A percentile compares a stretch with the other conserved stretches of the same genome.
Conservation (phyloP, 2,329 filamentous ascomycete genomes). For the Colletotrichum siamense region DNA sequence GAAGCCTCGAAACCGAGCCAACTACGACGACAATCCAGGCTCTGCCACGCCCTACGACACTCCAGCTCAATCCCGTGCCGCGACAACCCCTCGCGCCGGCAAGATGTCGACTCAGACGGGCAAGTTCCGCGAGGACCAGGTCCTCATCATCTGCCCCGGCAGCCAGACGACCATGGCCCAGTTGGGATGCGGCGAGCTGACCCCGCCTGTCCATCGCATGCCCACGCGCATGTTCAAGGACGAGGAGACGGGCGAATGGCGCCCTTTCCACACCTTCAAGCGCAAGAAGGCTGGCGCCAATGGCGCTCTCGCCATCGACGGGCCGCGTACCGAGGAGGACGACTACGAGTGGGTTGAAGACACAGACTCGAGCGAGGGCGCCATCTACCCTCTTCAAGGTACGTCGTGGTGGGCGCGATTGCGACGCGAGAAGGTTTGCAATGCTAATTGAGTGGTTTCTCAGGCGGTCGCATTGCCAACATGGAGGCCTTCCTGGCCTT, state of each 20-base stretch:
- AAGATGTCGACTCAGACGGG: conserved; percentile 61
- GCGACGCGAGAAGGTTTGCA: not conserved
- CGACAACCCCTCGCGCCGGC: conserved; percentile 5
- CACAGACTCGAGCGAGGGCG: conserved; percentile 84
- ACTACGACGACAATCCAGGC: not conserved
- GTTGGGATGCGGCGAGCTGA: conserved; percentile 88
- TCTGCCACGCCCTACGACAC: not conserved
- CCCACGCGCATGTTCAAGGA: conserved; percentile 96
- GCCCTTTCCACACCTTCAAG: conserved; percentile 79
- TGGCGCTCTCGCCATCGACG: conserved; percentile 13
- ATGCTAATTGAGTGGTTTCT: conserved; percentile 20
- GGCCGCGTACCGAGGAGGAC: conserved; percentile 50
- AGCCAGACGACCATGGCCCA: conserved; percentile 91
- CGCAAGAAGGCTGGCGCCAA: conserved; percentile 52
- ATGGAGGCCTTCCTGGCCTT: conserved; percentile 95
- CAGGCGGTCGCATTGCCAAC: conserved; percentile 81
- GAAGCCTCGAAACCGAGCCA: not conserved
- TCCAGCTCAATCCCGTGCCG: not conserved
- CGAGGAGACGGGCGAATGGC: conserved; percentile 75
- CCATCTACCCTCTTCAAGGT: conserved; percentile 83
- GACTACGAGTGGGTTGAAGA: conserved; percentile 84
- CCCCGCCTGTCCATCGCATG: conserved; percentile 84
- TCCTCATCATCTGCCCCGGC: conserved; percentile 78
- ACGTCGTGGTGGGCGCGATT: conserved; percentile 24
- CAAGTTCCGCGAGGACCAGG: conserved; percentile 70